Base-by-base conservation (phyloP, 2,329 filamentous ascomycete genomes). In the Proliferodiscus dingleyae region DNA sequence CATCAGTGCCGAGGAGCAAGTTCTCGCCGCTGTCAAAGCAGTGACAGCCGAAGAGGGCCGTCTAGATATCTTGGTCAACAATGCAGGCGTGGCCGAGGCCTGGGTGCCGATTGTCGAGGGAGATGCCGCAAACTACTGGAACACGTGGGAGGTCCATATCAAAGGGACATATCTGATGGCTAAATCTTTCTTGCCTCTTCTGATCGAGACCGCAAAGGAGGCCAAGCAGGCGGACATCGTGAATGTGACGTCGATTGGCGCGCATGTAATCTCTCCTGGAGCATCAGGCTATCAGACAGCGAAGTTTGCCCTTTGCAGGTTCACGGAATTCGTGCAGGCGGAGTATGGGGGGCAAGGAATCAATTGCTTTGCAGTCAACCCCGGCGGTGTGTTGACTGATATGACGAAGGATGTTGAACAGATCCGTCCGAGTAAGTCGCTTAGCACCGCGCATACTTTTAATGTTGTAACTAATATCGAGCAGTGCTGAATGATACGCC, bases 71-170 rank as follows among this genome's bases (percentile, higher is more conserved):
- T 46, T 71, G 4, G 52, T 71, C 36, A 68, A 66, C 46, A 72
- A 70, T 49, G 68, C 68, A 0, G 70, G 67, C 4, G 67, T 65
- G 43, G 58, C 71, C 24, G 66, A 66, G 33, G 49, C 47, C 9
- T 66, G 62, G 43, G 46, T 53, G 1, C 57, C 59, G 21, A 58
- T 71, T 6, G 56, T 56, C 16, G 67, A 71, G 8, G 55, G 61
- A 3, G 61, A 70, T 24, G 60, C 64, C 2, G 55, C 61, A 1
- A 67, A 69, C 16, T 77, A 71, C 62, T 72, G 68, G 66, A 53
- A 53, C 15, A 67, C 67, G 6, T 73, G 66, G 55, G 69, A 73
- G 24, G 68, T 75, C 36, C 77, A 78, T 47, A 58, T 77, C 21
- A 71, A 67, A 37, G 74, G 75, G 0, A 62, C 67, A 0, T 73